Evolutionary conservation across 495 filamentous ascomycete species (phyloP).

Genomic region (Terfezia boudieri): DNA sequence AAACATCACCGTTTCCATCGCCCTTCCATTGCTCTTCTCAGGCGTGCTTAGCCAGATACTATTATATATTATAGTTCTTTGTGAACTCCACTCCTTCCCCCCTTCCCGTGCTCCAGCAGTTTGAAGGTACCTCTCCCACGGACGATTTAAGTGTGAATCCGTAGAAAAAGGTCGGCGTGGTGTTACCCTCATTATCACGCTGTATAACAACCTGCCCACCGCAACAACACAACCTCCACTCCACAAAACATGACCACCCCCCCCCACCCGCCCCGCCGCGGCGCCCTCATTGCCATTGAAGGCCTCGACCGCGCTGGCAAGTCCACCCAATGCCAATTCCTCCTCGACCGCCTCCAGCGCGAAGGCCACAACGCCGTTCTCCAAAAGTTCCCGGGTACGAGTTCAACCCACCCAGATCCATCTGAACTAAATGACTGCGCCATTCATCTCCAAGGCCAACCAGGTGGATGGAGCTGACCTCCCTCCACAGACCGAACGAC

Average conservation of each 20-base stretch:
- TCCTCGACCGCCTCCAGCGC: conserved; percentile 39
- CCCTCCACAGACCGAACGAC: conserved; percentile 51
- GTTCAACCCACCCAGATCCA: conserved; percentile 36
- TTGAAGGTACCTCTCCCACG: too few relatives aligned
- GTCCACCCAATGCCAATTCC: conserved; percentile 67
- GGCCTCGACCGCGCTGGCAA: conserved; percentile 89
- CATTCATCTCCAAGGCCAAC: conserved; percentile 43
- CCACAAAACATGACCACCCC: conserved; percentile 1
- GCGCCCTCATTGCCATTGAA: conserved; percentile 72
- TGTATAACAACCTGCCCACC: too few relatives aligned
- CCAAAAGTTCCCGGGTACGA: conserved; percentile 70
- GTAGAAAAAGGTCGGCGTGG: too few relatives aligned
- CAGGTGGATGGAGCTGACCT: conserved; percentile 73
- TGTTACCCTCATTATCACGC: too few relatives aligned
- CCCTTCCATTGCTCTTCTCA: too few relatives aligned
- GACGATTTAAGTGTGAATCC: too few relatives aligned
- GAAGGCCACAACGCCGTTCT: conserved; percentile 43
- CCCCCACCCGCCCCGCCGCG: conserved; percentile 25
- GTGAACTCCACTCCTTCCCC: too few relatives aligned
- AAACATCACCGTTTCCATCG: too few relatives aligned
- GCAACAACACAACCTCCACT: too few relatives aligned
- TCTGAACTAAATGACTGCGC: conserved; percentile 67
- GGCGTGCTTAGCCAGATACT: too few relatives aligned
- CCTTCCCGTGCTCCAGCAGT: too few relatives aligned
- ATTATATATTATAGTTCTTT: too few relatives aligned